Conservation (phyloP, 2,329 filamentous ascomycete genomes). For the Chaetomiaceae sp. region DNA sequence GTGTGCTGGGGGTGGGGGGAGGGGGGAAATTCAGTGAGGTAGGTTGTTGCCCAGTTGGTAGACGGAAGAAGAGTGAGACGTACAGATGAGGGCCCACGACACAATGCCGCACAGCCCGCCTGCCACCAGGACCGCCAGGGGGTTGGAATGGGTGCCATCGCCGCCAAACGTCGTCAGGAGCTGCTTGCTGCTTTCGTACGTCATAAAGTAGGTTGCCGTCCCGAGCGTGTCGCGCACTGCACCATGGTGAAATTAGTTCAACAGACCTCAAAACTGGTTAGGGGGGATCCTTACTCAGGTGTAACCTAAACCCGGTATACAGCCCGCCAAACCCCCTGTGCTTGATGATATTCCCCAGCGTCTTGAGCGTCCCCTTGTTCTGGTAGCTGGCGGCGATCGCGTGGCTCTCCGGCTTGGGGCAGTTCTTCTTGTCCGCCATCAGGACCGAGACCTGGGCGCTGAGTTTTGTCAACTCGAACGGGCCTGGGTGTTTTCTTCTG, state of each 20-base stretch:
- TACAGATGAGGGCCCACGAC: slow-evolving; percentile 74
- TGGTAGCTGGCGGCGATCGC: slow-evolving; percentile 65
- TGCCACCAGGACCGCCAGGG: slow-evolving; percentile 71
- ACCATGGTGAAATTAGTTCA: background rate
- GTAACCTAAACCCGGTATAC: slow-evolving; percentile 75
- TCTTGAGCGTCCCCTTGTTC: slow-evolving; percentile 72
- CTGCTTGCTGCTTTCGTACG: slow-evolving; percentile 83
- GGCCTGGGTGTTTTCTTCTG: too few relatives aligned
- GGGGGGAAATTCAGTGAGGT: too few relatives aligned
- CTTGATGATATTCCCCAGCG: slow-evolving; percentile 70
- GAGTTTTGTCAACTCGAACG: slow-evolving; percentile 85
- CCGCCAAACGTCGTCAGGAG: slow-evolving; percentile 69
- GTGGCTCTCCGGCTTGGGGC: slow-evolving; percentile 45
- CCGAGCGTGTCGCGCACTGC: slow-evolving; percentile 76
- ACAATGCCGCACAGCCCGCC: slow-evolving; percentile 79
- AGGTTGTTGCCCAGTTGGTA: slow-evolving; percentile 5
- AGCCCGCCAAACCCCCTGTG: slow-evolving; percentile 68
- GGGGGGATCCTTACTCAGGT: slow-evolving; percentile 57
- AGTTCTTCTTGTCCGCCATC: slow-evolving; percentile 55
- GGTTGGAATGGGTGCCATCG: slow-evolving; percentile 68
- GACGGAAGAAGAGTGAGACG: slow-evolving; percentile 29
- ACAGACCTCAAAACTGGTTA: background rate
- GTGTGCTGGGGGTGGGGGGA: too few relatives aligned
- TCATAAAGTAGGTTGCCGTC: slow-evolving; percentile 82
- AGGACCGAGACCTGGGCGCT: slow-evolving; percentile 81